These are phyloP conservation scores for Zygoascus meyerae DNA, from an alignment of 1,139 yeast genomes.

Conservation along the genomic window DNA sequence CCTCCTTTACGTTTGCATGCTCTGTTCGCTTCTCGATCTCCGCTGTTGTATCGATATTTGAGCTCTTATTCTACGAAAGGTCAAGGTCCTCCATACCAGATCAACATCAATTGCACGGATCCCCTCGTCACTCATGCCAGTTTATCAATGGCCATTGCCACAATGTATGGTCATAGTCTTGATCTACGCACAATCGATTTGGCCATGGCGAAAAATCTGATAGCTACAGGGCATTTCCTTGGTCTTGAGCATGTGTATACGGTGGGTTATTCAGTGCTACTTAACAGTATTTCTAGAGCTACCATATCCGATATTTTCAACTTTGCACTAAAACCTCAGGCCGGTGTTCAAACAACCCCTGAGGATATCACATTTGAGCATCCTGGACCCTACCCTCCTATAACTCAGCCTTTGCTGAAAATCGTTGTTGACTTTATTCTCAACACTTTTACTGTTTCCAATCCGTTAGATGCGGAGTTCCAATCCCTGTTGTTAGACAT, in stretches of 20 bases:
- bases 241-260: constrained; percentile 29
- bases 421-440: constrained; percentile 25
- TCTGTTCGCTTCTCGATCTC: constrained; percentile 32
- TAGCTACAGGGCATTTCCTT: constrained; percentile 30
- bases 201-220: constrained; percentile 27
- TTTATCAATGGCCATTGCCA: constrained; percentile 32
- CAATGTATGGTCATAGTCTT: constrained; percentile 32
- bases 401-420: constrained; percentile 26
- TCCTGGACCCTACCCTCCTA: constrained; percentile 34
- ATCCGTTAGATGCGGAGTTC: constrained; percentile 20
- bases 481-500: constrained; percentile 20
- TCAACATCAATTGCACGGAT: constrained; percentile 49
- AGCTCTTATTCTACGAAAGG: constrained; percentile 22
- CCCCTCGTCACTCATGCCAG: constrained; percentile 42
- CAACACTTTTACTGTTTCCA: constrained; percentile 19
- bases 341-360: neutral
- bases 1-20: constrained; percentile 33
- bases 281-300: constrained; percentile 20
- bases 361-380: constrained; percentile 22
- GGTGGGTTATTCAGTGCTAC: constrained; percentile 25
- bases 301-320: constrained; percentile 22
- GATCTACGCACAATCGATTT: constrained; percentile 24
- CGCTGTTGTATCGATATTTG: constrained; percentile 29
- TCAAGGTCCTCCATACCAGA: constrained; percentile 43
- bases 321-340: constrained; percentile 22